Base-by-base conservation (phyloP, 2,329 filamentous ascomycete genomes). In the Calycina marina region DNA sequence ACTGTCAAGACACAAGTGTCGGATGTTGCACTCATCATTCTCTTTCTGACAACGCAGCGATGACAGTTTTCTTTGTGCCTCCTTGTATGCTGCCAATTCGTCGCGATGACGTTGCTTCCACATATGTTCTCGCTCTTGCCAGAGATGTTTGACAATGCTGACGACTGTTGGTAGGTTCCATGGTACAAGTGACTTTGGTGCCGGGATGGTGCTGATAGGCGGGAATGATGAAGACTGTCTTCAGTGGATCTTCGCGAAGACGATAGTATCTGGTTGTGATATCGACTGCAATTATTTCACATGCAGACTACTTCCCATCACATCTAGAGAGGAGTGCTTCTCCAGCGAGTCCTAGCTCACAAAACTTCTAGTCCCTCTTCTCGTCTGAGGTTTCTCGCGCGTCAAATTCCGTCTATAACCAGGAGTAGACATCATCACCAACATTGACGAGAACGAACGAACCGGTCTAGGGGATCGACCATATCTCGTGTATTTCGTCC, bases 371-470 rank as follows among this genome's bases (percentile, higher is more conserved):
- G n/a, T 55, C 45, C n/a, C 53, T 42, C 9, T 54, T 52, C 47
- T 70, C 66, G 14, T 49, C 47, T 0, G 32, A 22, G 4, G 29
- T 20, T 11, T 49, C 48, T 15, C 47, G 41, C 16, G 42, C 40
- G 5, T 45, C 64, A 5, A 74, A 52, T 34, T 59, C 40, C 10
- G 50, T 50, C 42, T 69, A 63, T 12, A 74, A 47, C 32, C 56
- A 54, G 5, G 50, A 43, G 36, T 58, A 63, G 11, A 69, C 54
- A 31, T 69, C 65, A 24, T 69, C 61, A 4, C 65, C 65, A 0
- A 61, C 60, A 38, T 72, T 71, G 40, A 57, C 62, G 2, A 75
- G 53, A 10, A 74, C 49, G 53, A 63, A 74, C n/a, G n/a, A 22
- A 22, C 6, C 59, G 58, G 46, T 71, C 67, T 53, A 73, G 69